Conservation (phyloP, 2,329 filamentous ascomycete genomes). For the Penicillium sp. region DNA sequence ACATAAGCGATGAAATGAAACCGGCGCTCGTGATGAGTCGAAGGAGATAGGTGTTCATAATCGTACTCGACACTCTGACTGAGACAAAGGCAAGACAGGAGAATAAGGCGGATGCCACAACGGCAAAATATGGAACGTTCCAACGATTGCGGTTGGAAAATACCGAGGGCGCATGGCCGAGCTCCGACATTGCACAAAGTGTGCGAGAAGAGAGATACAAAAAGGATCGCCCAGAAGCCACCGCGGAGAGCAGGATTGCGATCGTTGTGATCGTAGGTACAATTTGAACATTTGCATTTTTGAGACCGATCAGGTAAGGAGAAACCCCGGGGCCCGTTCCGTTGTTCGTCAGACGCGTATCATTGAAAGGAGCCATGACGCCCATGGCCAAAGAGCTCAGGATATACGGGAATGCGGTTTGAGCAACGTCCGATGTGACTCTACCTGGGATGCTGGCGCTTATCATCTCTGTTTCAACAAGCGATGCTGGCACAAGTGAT, state of each 20-base stretch:
- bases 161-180: conserved; percentile 60
- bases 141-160: conserved; percentile 57
- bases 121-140: conserved; percentile 62
- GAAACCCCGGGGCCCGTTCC: conserved; percentile 54
- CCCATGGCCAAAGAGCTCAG: conserved; percentile 57
- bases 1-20: conserved; percentile 67
- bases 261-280: conserved; percentile 70
- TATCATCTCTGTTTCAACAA: neutral
- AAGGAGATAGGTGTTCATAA: conserved; percentile 68
- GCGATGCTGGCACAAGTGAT: neutral
- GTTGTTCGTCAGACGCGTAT: conserved; percentile 52
- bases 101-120: conserved; percentile 55
- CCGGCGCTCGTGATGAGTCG: conserved; percentile 67
- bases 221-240: conserved; percentile 75
- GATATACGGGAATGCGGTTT: conserved; percentile 59
- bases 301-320: conserved; percentile 44
- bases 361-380: conserved; percentile 58
- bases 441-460: conserved; percentile 52
- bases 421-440: conserved; percentile 54
- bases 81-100: conserved; percentile 67
- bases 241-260: conserved; percentile 71
- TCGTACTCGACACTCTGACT: conserved; percentile 55
- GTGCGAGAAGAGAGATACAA: conserved; percentile 69
- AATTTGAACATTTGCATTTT: conserved; percentile 57
- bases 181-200: conserved; percentile 62